These are phyloP conservation scores for Tympanopsis confertula DNA, from an alignment of 2,329 filamentous ascomycete species.

Conservation along the genomic window DNA sequence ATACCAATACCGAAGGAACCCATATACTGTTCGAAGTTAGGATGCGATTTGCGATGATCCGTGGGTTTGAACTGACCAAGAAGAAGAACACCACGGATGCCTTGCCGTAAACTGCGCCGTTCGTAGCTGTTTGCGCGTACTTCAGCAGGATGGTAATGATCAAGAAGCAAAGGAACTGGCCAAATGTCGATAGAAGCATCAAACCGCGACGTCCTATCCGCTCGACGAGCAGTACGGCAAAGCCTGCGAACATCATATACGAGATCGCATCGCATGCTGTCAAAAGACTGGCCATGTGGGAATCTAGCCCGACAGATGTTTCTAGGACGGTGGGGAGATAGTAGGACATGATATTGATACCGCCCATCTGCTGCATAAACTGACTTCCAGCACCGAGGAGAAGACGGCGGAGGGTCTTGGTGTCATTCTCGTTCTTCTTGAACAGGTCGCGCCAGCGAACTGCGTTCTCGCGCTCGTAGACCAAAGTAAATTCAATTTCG, in stretches of 20 bases:
- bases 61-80: constrained; percentile 3
- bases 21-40: constrained; percentile 9
- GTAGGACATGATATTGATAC: neutral
- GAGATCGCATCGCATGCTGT: neutral
- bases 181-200: constrained; percentile 15
- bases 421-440: constrained; percentile 4
- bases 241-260: neutral
- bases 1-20: constrained; percentile 17
- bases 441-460: neutral
- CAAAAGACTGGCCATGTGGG: neutral
- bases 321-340: neutral
- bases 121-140: constrained; percentile 8
- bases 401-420: constrained; percentile 9
- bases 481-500: constrained; percentile 13
- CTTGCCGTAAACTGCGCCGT: constrained; percentile 9
- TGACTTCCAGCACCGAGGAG: constrained; percentile 12
- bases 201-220: constrained; percentile 13
- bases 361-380: constrained; percentile 9
- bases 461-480: constrained; percentile 12
- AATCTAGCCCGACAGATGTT: neutral
- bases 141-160: constrained; percentile 13
- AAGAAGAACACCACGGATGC: constrained; percentile 17
- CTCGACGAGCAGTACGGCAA: constrained; percentile 2
- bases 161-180: constrained; percentile 14
- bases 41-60: neutral